Evolutionary conservation across 2,329 filamentous ascomycete genomes (phyloP), one percentile per base, ranked within the genome.

Genomic region (Xylaria sp.): DNA sequence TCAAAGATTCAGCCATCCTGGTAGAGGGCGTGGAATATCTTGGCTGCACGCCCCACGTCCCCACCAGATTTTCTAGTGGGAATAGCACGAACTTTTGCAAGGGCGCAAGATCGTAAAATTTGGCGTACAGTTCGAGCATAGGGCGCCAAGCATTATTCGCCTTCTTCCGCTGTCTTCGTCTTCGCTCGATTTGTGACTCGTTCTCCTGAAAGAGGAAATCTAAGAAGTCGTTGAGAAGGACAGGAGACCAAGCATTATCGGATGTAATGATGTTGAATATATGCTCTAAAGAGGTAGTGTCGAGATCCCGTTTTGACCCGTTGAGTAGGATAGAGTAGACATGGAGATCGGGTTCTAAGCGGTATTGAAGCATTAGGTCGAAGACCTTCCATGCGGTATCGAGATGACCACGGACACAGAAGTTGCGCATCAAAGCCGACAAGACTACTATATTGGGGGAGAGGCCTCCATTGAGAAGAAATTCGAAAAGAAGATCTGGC

Each of bases 261-360:
- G 81, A 71, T 54, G 85, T 82, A 4, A 89, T 85, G 52, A 87
- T 83, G 4, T 84, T 78, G 60, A 91, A 83, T 54, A 91, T 84
- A 39, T 83, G 81, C 52, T 84, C 82, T 34, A 94, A 83, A 32
- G 85, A 84, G 2, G 83, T 78, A 4, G 85, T 82, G 69, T 92
- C 85, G 28, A 84, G 79, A 23, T 83, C 83, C 3, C 78, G 77
- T 73, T 93, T 93, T 61, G 92, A 91, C 39, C 91, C 91, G 68
- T 90, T 87, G 51, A 97, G 85, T 41, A 97, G 82, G 34, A 89
- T 89, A 0, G 89, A 84, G 77, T 90, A 93, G 0, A 93, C 91
- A 72, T 89, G 86, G 0, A 81, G 81, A 77, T 97, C 90, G 0
- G 92, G 87, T 63, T 86, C 78, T 18, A 92, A 82, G 2, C 87